Evolutionary conservation across 495 filamentous ascomycete genomes (phyloP).

Genomic region (Xylaria scruposa): DNA sequence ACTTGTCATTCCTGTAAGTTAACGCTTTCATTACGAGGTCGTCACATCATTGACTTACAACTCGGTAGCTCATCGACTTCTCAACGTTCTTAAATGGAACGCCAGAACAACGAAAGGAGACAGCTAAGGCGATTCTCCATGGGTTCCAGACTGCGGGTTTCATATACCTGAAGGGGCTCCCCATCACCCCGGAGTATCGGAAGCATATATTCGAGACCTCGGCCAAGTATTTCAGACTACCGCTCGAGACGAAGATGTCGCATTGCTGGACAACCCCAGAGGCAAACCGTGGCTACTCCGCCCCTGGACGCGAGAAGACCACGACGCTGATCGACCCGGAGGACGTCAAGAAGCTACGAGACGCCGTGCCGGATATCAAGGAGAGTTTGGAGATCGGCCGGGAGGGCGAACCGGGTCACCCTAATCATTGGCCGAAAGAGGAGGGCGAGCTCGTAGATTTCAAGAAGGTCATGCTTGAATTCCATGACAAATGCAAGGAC

Average conservation of each 20-base stretch:
- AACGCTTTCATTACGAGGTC: not conserved
- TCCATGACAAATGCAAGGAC: slow-evolving; percentile 74
- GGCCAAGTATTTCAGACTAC: slow-evolving; percentile 76
- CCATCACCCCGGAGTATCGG: slow-evolving; percentile 67
- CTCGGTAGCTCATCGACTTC: slow-evolving; percentile 82
- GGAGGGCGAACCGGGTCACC: slow-evolving; percentile 67
- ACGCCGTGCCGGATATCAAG: slow-evolving; percentile 75
- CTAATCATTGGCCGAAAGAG: slow-evolving; percentile 83
- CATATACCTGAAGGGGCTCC: slow-evolving; percentile 84
- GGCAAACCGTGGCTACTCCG: slow-evolving; percentile 80
- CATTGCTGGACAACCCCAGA: slow-evolving; percentile 74
- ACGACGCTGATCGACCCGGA: slow-evolving; percentile 61
- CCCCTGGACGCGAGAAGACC: slow-evolving; percentile 79
- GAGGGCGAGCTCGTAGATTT: slow-evolving; percentile 70
- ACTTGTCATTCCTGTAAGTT: slow-evolving; percentile 71
- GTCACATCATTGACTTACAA: slow-evolving; percentile 27
- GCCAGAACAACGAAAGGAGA: slow-evolving; percentile 64
- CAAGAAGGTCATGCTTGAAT: slow-evolving; percentile 71
- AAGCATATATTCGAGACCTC: slow-evolving; percentile 72
- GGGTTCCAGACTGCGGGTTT: slow-evolving; percentile 90
- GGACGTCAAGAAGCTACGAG: slow-evolving; percentile 65
- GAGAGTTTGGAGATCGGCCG: slow-evolving; percentile 85
- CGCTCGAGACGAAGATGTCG: slow-evolving; percentile 70
- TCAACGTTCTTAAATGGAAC: slow-evolving; percentile 72
- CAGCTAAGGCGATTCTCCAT: slow-evolving; percentile 72